Conservation (phyloP, 2,329 filamentous ascomycete species). For the Saccharata proteae region DNA sequence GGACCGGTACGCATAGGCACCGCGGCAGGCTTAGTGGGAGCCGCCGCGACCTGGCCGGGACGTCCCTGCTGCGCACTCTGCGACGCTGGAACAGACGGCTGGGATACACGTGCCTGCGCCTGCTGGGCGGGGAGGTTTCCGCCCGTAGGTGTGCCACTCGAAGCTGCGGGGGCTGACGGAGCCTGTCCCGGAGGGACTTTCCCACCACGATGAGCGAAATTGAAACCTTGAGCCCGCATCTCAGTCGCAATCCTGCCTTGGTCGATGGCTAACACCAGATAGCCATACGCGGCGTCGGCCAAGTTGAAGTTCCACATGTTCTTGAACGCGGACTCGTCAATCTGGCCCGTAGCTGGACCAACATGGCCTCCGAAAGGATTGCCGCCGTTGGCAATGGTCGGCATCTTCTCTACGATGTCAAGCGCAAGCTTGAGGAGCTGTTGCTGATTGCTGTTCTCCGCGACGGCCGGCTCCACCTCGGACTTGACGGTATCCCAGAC, state of each 20-base stretch:
- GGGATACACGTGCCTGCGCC: constrained; percentile 24
- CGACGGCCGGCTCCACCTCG: constrained; percentile 89
- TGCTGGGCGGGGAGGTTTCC: constrained; percentile 27
- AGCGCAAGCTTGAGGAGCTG: constrained; percentile 83
- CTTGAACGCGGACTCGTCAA: constrained; percentile 98
- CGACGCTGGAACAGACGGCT: constrained; percentile 18
- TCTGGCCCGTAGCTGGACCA: constrained; percentile 66
- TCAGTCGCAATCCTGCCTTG: constrained; percentile 93
- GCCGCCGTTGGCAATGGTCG: constrained; percentile 81
- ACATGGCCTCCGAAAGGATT: constrained; percentile 90
- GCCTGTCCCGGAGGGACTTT: constrained; percentile 41
- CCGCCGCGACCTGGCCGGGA: constrained; percentile 21
- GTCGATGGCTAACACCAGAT: constrained; percentile 88
- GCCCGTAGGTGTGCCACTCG: constrained; percentile 22
- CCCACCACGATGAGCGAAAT: constrained; percentile 88
- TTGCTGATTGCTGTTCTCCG: constrained; percentile 87
- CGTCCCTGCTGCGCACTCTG: constrained; percentile 17
- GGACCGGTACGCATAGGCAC: constrained; percentile 28
- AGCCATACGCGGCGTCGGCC: constrained; percentile 93
- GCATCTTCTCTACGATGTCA: constrained; percentile 96
- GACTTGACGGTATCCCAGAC: constrained; percentile 98
- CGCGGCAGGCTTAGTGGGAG: constrained; percentile 24
- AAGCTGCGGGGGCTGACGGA: constrained; percentile 8
- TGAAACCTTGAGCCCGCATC: constrained; percentile 98
- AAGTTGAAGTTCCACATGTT: constrained; percentile 99